Base-by-base conservation (phyloP, 2,329 filamentous ascomycete genomes). In the Hypoxylon sp. region DNA sequence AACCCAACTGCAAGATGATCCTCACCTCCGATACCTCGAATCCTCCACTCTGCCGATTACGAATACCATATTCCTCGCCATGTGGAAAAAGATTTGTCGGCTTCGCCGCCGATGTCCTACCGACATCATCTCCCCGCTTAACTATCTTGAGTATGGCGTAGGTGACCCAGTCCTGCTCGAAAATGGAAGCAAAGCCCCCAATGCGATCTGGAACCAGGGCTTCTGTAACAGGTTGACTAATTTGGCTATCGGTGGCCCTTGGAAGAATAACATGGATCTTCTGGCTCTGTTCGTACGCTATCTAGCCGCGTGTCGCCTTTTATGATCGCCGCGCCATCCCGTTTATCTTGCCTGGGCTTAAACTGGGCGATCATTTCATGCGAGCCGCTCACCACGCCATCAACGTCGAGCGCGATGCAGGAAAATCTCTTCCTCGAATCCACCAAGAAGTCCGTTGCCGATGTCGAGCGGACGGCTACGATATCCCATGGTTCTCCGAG, bases 201-300 rank as follows among this genome's bases (percentile, higher is more conserved):
- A 42, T 9, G 36, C 45, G 3, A 27, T 41, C 7, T 42, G 45
- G 36, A 49, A 26, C 2, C 27, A 11, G 1, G 9, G 12, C 8
- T 49, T 49, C 45, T 42, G 45, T 15, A 29, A 41, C 2, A 25
- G 35, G 2, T 32, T 51, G 5, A 20, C 5, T 12, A 13, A 17
- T 4, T 31, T 51, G 13, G 31, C 47, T 2, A 15, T 51, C 12
- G 38, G 27, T 17, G 38, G 38, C 5, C 47, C 38, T 1, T 51
- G 31, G 25, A 32, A 31, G 7, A 13, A 13, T 8, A 31, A 45
- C 13, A 8, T 20, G n/a, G 41, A 36, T 6, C 25, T 31, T 7
- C 25, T 51, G 40, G 32, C 30, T n/a, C 3, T 45, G 16, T 51
- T 45, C 9, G 7, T 51, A 16, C 47, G 37, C 11, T 51, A 43